These are phyloP conservation scores for Dendrobium huoshanense DNA, from an alignment of 106 monocot genomes.

Conservation along the genomic window DNA sequence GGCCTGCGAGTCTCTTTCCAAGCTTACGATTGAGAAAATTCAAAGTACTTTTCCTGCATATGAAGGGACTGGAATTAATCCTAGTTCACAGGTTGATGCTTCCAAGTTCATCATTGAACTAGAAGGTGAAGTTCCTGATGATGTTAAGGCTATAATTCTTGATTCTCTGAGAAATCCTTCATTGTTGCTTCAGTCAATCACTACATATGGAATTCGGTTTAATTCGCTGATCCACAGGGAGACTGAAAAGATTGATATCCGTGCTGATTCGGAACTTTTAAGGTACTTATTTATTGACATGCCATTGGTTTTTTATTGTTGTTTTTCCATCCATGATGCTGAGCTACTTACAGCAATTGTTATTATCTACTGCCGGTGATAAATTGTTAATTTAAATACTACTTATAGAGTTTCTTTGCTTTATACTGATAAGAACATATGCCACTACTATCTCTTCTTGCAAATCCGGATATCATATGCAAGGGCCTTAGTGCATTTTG, in stretches of 20 bases:
- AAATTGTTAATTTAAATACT: neutral
- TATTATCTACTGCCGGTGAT: neutral
- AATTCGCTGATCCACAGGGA: conserved; percentile 71
- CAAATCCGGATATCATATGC: neutral
- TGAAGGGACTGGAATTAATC: conserved; percentile 73
- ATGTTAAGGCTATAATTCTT: conserved; percentile 47
- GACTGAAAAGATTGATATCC: conserved; percentile 84
- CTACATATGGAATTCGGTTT: conserved; percentile 43
- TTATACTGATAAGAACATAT: neutral
- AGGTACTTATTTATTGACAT: conserved; percentile 34
- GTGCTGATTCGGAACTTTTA: conserved; percentile 90
- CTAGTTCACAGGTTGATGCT: conserved; percentile 59
- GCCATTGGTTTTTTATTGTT: neutral
- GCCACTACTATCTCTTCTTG: neutral
- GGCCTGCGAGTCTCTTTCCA: conserved; percentile 87
- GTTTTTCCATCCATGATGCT: neutral
- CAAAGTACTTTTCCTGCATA: conserved; percentile 67
- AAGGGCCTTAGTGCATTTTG: neutral
- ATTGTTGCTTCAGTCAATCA: conserved; percentile 65
- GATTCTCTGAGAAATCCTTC: conserved; percentile 74
- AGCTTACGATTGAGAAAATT: conserved; percentile 61
- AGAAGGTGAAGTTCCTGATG: conserved; percentile 68
- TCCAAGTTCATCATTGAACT: conserved; percentile 66
- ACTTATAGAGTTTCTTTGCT: neutral
- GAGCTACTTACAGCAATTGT: neutral